Base-by-base conservation (phyloP, 2,329 filamentous ascomycete genomes). In the Fusarium lyarnte region DNA sequence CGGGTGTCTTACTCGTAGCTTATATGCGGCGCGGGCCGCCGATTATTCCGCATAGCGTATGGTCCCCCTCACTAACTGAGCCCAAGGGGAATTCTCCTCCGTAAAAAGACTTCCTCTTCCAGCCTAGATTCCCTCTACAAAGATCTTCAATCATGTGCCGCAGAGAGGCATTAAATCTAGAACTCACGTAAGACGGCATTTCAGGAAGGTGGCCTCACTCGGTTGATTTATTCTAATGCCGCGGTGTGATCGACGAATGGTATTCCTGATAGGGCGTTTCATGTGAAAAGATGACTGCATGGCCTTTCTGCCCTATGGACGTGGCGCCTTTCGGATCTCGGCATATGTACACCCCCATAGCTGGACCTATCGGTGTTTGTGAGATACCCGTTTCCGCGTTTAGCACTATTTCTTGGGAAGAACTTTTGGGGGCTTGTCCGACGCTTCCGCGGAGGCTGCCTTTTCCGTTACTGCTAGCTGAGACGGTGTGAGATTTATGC, bases 171-270 rank as follows among this genome's bases (percentile, higher is more conserved):
- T 49, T 52, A 23, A 59, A 54, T 58, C 43, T 12, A 39, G 17
- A 25, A 29, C 57, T 55, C 47, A 60, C 46, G 36, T 60, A 42
- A 60, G 57, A 60, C 57, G 57, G 57, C 57, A 60, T 31, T 55
- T 42, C 57, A 60, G 36, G 29, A 60, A 60, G 36, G 57, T 60
- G 27, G 36, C 33, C 33, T 36, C 31, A 36, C 33, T 29, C 25
- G 35, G 27, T 36, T 42, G 16, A 39, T 29, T 16, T 3, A 5
- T 9, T 19, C 14, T n/a, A 27, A 27, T 53, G 46, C 45, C 57
- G 35, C n/a, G 27, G 45, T 8, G 16, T 21, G 13, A 59, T 53
- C 11, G 45, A 25, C 45, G 33, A 54, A 54, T 33, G 17, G 46
- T 8, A n/a, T 54, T 27, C 49, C 57, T 1, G 3, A 17, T 46